A percentile compares a stretch with the other conserved stretches of the same genome.
Conservation (phyloP, 805 yeast genomes). For the Wickerhamiella siamensis region DNA sequence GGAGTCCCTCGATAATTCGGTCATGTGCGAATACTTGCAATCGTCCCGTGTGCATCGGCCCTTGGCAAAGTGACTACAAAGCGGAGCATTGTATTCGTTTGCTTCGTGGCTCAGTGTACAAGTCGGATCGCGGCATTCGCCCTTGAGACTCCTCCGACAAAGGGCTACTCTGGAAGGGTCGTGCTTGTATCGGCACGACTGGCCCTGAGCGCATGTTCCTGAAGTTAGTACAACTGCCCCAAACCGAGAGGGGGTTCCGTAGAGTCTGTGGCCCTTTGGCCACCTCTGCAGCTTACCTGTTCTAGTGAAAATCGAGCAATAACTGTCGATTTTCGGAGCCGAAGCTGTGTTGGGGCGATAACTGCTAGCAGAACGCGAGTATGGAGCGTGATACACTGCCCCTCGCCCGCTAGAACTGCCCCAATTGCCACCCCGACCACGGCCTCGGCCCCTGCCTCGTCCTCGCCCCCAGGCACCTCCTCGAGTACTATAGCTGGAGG, state of each 20-base stretch:
- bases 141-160: constrained; percentile 37
- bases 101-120: constrained; percentile 47
- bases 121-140: constrained; percentile 32
- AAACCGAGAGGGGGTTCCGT: too few relatives aligned
- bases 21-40: constrained; percentile 40
- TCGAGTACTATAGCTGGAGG: background rate
- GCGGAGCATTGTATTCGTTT: constrained; percentile 44
- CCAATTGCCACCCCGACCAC: constrained; percentile 4
- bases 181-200: constrained; percentile 41
- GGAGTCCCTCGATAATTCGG: constrained; percentile 27
- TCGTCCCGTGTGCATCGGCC: constrained; percentile 35
- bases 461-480: background rate
- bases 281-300: constrained; percentile 16
- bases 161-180: constrained; percentile 36
- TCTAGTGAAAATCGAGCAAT: constrained; percentile 21
- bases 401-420: constrained; percentile 4
- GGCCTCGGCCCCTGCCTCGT: constrained; percentile 2
- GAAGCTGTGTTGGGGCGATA: background rate
- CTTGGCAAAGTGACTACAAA: constrained; percentile 38
- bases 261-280: too few relatives aligned
- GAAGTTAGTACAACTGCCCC: constrained; percentile 11
- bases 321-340: constrained; percentile 11
- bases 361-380: background rate
- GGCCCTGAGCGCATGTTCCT: constrained; percentile 42
- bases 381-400: background rate